Base-by-base conservation (phyloP, 192 early-diverging fungal species). In the Coemansia sp. region DNA sequence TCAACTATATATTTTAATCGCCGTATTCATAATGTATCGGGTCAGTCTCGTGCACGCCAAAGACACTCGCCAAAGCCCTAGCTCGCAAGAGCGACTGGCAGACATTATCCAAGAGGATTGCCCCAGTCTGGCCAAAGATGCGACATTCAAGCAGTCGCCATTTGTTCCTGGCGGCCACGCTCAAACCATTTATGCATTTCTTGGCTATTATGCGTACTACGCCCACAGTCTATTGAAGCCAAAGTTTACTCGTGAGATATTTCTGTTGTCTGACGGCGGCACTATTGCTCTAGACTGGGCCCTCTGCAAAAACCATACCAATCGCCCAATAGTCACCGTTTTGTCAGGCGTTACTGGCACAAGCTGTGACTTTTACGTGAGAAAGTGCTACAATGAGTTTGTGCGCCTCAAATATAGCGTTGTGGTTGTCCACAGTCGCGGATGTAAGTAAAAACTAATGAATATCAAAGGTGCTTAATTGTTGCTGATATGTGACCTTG, bases 301-400 rank as follows among this genome's bases (percentile, higher is more conserved):
- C 1, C 89, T 89, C 8, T 74, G 82, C 9, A 49, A 82, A 5
- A 63, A 72, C 27, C 73, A 82, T 25, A 76, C 77, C 21, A 70
- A 84, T 49, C 84, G 86, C 7, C 93, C 94, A 1, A 90, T 88
- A 24, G 67, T 96, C 35, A 86, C 95, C 2, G 84, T 94, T 21
- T 69, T 93, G 5, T 95, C 96, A 58, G 94, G 96, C 14, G 80
- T 98, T 24, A 96, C 94, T 5, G 96, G 96, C 43, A 93, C 93
- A 15, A 92, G 89, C 53, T 87, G 91, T 79, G 94, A 97, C 65
- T 88, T 85, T 25, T 98, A 98, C 66, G 89, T 98, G 29, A 86
- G 88, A 17, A 86, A 85, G 21, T 69, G 95, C 58, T 84, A 92
- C 51, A 76, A 90, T 48, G 73, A 80, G 56, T 71, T 91, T 60